phyloP scores from a whole-genome alignment of 352 stramenopile species.

The Phytopythium helicoides region DNA sequence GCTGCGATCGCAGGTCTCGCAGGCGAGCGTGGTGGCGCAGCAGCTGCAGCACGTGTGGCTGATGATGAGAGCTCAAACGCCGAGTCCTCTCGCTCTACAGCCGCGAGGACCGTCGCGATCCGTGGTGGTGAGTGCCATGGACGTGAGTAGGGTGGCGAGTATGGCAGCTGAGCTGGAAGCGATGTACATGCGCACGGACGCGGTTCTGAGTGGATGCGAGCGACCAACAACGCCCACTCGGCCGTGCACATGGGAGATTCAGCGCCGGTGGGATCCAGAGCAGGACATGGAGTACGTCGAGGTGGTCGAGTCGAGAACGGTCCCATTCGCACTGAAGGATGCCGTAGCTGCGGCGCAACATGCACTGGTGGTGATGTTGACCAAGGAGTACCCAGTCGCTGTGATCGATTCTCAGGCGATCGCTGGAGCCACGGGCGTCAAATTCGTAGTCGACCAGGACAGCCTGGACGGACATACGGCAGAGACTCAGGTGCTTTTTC shows the following conservation, averaged over 20 bases:
- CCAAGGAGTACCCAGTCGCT: neutral
- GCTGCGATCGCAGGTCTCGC: too few species aligned
- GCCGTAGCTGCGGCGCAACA: neutral
- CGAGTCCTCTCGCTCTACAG: neutral
- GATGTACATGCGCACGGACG: too few species aligned
- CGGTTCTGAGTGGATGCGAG: too few species aligned
- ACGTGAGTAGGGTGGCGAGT: too few species aligned
- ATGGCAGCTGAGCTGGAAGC: too few species aligned
- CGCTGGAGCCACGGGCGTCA: neutral
- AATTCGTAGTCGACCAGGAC: neutral
- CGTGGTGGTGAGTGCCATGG: too few species aligned
- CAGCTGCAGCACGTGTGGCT: neutral
- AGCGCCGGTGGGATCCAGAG: neutral
- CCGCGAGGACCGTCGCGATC: too few species aligned
- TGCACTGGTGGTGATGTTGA: neutral
- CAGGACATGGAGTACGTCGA: neutral
- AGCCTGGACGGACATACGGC: neutral
- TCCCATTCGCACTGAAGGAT: neutral
- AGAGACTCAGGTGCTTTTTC: conserved; percentile 1
- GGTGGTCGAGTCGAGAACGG: neutral
- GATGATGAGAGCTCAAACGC: neutral
- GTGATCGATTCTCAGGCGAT: neutral
- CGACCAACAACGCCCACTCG: too few species aligned
- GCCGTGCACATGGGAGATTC: too few species aligned
- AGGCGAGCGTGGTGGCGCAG: neutral